Base-by-base conservation (phyloP, 345 rosid species). In the sweet orange (Citrus sinensis) region DNA sequence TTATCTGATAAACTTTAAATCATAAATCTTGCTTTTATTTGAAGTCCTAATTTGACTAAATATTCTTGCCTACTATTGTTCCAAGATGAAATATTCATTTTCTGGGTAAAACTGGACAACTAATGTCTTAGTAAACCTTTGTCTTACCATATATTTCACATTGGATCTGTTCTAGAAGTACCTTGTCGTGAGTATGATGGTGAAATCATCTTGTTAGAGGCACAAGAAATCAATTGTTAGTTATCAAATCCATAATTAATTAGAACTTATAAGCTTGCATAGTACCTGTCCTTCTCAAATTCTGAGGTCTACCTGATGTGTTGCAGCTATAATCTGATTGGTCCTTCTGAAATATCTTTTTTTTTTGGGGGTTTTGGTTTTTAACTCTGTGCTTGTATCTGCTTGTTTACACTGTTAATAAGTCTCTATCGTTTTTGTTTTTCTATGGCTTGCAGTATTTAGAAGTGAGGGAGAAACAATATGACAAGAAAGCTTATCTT, bases 391-490 rank as follows among this genome's bases (percentile, higher is more conserved):
- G 1, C 8, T 25, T 54, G 58, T 54, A 37, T 39, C 30, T 64
- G 59, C 22, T 63, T 64, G 61, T 75, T 75, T 29, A 49, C 24
- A 17, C 16, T 55, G 32, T 71, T 74, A 66, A 19, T 67, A 40
- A 71, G 67, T 72, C 67, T 62, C 72, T 7, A 20, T 62, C 22
- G 74, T 67, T 54, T 61, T 46, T 46, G 16, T 46, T 46, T 73
- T 69, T 34, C 58, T 70, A 51, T 85, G 75, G 71, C 42, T 7
- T 34, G 20, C 85, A 95, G 97, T 67, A 93, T 81, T 80, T 95
- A 46, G 98, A 93, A 90, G 97, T 95, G 37, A 76, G 97, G 75
- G 98, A 95, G 85, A 93, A 95, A 86, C 98, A 95, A 78, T 93
- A 95, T 74, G 97, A 95, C 83, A 75, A 90, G 89, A 95, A 95